Base-by-base conservation (phyloP, 1,284 basidiomycete genomes). In the Malassezia pachydermatis region DNA sequence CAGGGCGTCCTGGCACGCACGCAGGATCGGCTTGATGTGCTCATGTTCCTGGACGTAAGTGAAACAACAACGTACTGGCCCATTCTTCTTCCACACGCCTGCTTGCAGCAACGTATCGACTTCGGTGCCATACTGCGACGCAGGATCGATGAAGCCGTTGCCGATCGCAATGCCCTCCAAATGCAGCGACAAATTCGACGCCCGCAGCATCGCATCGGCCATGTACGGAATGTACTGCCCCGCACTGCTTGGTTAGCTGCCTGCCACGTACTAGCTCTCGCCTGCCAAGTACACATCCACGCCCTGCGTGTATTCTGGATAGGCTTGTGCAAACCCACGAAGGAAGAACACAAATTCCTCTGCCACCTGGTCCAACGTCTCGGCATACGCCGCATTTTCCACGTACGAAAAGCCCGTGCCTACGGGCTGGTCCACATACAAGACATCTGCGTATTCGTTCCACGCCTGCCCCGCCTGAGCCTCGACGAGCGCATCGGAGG, bases 381-480 rank as follows among this genome's bases (percentile, higher is more conserved):
- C 83, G 20, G 90, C 79, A 69, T 85, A 95, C 49, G 80, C 79
- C 61, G 92, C 80, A 9, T 89, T 88, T 51, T 84, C 82, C 33
- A 84, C 81, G 67, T 86, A 92, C 11, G 88, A 90, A 71, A 86
- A 85, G 7, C 92, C 92, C 8, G 92, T 96, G 5, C 92, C 92
- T 4, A 86, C 87, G 30, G 92, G 92, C 73, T 98, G 92, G 73
- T 98, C 92, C 52, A 98, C 88, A 66, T 86, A 98, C 49, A 98
- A 81, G 74, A 98, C 82, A 38, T 87, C 92, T n/a, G 87, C 84
- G 68, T 92, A 98, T 72, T 98, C 94, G 72, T 98, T 92, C 92
- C 92, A 99, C 5, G 89, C 89, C 22, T 88, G 89, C 28, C 90
- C 84, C 6, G 81, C 77, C 33, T 49, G 47, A 30, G 62, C 58